Percentiles rank a stretch among this genome's conserved stretches.
Evolutionary conservation across 1,284 basidiomycete species (phyloP).

Genomic region (Sanguinoderma infundibulare): DNA sequence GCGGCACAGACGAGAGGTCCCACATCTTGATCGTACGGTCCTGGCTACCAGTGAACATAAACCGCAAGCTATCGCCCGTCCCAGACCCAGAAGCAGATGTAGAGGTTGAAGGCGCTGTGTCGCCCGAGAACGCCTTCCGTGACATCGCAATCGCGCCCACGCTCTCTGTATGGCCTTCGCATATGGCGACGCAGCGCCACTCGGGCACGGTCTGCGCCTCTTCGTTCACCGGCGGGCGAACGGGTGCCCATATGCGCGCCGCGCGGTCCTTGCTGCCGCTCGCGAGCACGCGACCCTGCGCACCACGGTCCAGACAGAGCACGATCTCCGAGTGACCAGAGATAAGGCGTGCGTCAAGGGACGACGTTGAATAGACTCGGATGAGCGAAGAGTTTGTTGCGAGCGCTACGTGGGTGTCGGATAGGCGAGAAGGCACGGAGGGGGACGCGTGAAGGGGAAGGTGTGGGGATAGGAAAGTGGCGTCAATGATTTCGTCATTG

Average conservation of each 20-base stretch:
- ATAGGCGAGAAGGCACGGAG: conserved; percentile 24
- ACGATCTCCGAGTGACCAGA: conserved; percentile 93
- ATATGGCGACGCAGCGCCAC: conserved; percentile 86
- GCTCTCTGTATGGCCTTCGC: conserved; percentile 94
- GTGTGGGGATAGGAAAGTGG: conserved; percentile 69
- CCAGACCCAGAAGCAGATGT: conserved; percentile 12
- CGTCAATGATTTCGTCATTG: conserved; percentile 98
- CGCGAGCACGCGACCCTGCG: conserved; percentile 75
- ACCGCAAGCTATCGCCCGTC: conserved; percentile 42
- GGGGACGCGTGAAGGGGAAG: conserved; percentile 28
- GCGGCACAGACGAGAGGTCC: conserved; percentile 73
- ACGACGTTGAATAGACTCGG: conserved; percentile 78
- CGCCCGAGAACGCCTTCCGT: conserved; percentile 42
- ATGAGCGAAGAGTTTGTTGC: conserved; percentile 96
- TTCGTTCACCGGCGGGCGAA: conserved; percentile 1
- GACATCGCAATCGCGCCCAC: conserved; percentile 91
- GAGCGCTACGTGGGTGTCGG: conserved; percentile 83
- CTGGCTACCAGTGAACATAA: conserved; percentile 94
- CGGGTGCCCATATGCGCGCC: conserved; percentile 83
- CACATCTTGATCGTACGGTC: conserved; percentile 99
- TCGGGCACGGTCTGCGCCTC: conserved; percentile 41
- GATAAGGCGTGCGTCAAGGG: conserved; percentile 82
- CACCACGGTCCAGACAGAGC: conserved; percentile 78
- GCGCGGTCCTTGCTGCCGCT: conserved; percentile 94
- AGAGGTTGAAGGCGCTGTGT: conserved; percentile 14